Evolutionary conservation across 192 early-diverging fungal species (phyloP).

Genomic region (Mortierella claussenii): DNA sequence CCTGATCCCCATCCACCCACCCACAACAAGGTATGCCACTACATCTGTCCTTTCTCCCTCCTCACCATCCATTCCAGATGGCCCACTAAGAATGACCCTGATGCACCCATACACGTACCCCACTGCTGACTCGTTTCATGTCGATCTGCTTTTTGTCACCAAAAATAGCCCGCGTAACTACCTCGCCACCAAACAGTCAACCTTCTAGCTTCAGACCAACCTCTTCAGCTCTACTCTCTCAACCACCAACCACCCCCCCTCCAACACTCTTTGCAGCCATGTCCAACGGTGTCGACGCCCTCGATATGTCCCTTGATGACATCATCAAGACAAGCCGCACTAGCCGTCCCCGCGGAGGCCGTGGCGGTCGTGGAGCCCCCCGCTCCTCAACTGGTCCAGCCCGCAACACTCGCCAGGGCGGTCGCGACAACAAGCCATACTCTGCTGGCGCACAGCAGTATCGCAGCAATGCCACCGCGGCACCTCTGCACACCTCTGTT

Average conservation of each 20-base stretch:
- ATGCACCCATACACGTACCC: too few species aligned
- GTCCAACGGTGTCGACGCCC: slow-evolving; percentile 47
- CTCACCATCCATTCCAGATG: too few species aligned
- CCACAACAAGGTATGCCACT: too few species aligned
- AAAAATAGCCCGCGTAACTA: too few species aligned
- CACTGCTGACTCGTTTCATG: too few species aligned
- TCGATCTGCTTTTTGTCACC: too few species aligned
- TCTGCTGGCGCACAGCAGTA: slow-evolving; percentile 39
- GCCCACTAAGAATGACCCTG: too few species aligned
- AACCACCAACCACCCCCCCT: not conserved
- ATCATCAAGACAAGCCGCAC: slow-evolving; percentile 54
- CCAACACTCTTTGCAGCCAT: slow-evolving; percentile 18
- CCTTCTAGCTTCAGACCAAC: too few species aligned
- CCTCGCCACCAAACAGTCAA: too few species aligned
- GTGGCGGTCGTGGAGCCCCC: slow-evolving; percentile 24
- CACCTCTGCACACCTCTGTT: slow-evolving; percentile 37
- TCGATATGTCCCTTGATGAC: slow-evolving; percentile 63
- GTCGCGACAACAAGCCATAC: slow-evolving; percentile 48
- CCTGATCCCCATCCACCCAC: too few species aligned
- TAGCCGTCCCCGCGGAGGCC: slow-evolving; percentile 21
- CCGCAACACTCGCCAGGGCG: slow-evolving; percentile 46
- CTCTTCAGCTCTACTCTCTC: not conserved
- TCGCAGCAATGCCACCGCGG: slow-evolving; percentile 13
- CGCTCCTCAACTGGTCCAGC: slow-evolving; percentile 43
- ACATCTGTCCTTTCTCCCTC: too few species aligned